Base-by-base conservation (phyloP, 2,329 filamentous ascomycete species). In the Juglanconis oblonga region DNA sequence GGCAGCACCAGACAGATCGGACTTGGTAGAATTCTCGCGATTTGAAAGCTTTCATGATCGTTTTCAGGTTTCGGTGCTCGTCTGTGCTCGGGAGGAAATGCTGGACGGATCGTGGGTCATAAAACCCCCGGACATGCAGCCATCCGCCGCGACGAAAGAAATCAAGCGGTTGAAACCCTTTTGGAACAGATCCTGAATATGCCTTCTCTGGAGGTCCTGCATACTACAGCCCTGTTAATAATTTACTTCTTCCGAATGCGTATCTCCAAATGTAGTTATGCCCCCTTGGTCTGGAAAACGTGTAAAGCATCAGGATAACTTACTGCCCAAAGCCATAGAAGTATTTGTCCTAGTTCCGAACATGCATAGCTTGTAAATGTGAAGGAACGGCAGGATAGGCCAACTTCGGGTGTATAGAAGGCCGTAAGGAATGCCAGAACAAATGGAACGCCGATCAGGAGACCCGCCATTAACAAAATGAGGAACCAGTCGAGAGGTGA, bases 261-360 rank as follows among this genome's bases (percentile, higher is more conserved):
- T 17, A 17, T 17, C 17, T 17, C 17, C 17, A 17, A 17, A 17
- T 17, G 2, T 2, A 17, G 17, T 17, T 17, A 2, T 17, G 17
- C 17, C 17, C 17, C 17, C 17, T 17, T 17, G 17, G 17, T 17
- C 17, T 17, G 17, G 17, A 2, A 17, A 17, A 17, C 17, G 17
- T 17, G 17, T 17, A 17, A 17, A 17, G 17, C 17, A 42, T 13
- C 10, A 64, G 61, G 1, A 62, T 64, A 14, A 64, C 60, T 29
- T 68, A 66, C 38, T 3, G 67, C 66, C 67, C 68, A 69, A 9
- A 69, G 52, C 67, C 65, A 68, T 4, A 68, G 62, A 2, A 66
- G 11, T 32, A 69, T 63, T 49, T 69, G 66, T 59, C 53, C 33
- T 11, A 58, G 17, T 14, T 58, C 40, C 33, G 56, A 50, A 24